Conservation (phyloP, 208 protist genomes). For the Acanthamoeba sp. region DNA sequence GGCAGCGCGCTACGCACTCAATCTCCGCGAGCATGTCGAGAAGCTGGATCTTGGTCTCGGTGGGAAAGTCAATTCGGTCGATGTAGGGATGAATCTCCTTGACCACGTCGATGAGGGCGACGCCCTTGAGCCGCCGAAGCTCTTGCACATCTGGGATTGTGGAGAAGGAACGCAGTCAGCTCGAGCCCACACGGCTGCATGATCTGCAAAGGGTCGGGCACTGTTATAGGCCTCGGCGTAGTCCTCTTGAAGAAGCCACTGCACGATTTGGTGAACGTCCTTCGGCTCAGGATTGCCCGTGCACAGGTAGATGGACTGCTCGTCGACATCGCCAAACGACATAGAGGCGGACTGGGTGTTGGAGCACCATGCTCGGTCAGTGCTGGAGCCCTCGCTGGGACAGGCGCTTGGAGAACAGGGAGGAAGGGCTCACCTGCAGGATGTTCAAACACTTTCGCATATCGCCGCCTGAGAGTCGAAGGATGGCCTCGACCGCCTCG, state of each 20-base stretch:
- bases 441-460: constrained; percentile 98
- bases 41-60: constrained; percentile 69
- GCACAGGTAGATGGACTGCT: constrained; percentile 86
- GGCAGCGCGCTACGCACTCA: constrained; percentile 72
- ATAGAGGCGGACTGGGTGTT: constrained; percentile 89
- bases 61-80: constrained; percentile 71
- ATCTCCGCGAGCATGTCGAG: constrained; percentile 82
- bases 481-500: constrained; percentile 94
- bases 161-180: not conserved
- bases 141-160: constrained; percentile 78
- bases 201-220: too few relatives aligned
- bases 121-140: constrained; percentile 85
- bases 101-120: constrained; percentile 90
- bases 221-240: constrained; percentile 79
- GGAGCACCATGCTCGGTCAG: not conserved
- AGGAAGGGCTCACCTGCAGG: constrained; percentile 91
- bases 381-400: not conserved
- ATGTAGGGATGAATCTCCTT: constrained; percentile 82
- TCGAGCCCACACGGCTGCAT: too few relatives aligned
- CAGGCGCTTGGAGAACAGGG: not conserved
- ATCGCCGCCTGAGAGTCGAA: constrained; percentile 95
- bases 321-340: constrained; percentile 76
- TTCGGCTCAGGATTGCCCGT: constrained; percentile 89
- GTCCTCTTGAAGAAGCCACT: constrained; percentile 83
- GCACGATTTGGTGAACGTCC: constrained; percentile 85